Base-by-base conservation (phyloP, 2,329 filamentous ascomycete species). In the Exophiala alcalophila region DNA sequence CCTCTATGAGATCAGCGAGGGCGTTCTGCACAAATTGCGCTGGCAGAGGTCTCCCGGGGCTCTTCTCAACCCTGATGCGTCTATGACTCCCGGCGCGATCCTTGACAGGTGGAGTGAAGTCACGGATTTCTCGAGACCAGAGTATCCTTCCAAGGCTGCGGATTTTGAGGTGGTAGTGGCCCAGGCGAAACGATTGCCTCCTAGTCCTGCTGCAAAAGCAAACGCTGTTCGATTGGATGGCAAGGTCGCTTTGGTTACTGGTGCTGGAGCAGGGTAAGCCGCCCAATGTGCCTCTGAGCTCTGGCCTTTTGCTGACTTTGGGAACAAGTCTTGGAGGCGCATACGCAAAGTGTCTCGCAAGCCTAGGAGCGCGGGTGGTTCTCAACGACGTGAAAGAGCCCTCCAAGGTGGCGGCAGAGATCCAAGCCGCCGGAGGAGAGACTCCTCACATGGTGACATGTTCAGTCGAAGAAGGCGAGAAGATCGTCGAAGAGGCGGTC, bases 301-400 rank as follows among this genome's bases (percentile, higher is more conserved):
- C 14, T n/a, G n/a, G n/a, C n/a, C n/a, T n/a, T n/a, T n/a, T n/a
- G n/a, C n/a, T n/a, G n/a, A 32, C 30, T 14, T 11, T 32, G 18
- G 12, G 2, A 2, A 1, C 8, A 16, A 33, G 30, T 97, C 68
- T 97, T 50, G 92, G 92, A 49, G 87, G 91, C 43, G 82, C 86
- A 41, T 98, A 98, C 70, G 83, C 81, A 59, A 73, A 96, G 59
- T 84, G 87, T 31, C 92, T 94, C 60, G 84, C 85, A 55, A 90
- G 86, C 69, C 74, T 82, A 49, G 87, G 87, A 46, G 87, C 86
- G 25, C 80, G 84, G 37, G 74, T 98, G 16, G 91, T 96, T 24
- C 87, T 98, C 57, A 97, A 97, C 69, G 91, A 97, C 59, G 69
- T 96, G 70, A 85, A 88, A 57, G 88, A 96, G 41, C 91, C 97